Evolutionary conservation across 2,329 filamentous ascomycete genomes (phyloP).

Genomic region (Nigrograna mackinnonii): DNA sequence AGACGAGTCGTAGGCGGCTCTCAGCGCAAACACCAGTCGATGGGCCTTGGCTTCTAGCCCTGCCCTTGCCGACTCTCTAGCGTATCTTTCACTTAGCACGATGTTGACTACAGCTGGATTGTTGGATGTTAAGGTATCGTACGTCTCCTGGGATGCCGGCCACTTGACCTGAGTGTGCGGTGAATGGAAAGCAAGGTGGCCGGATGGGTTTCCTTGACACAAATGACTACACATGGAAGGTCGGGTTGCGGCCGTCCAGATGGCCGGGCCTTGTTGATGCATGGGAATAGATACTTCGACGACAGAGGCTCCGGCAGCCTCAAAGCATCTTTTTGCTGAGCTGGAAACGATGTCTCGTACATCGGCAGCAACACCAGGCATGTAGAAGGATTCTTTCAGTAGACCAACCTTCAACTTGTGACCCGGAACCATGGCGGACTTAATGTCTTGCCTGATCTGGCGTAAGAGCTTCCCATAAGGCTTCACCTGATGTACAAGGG

Average conservation of each 20-base stretch:
- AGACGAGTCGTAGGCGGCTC: conserved; percentile 52
- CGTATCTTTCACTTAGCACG: conserved; percentile 43
- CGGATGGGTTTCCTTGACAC: conserved; percentile 29
- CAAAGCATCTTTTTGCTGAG: conserved; percentile 42
- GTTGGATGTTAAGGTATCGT: conserved; percentile 45
- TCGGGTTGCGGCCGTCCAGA: conserved; percentile 51
- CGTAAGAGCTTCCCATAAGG: conserved; percentile 36
- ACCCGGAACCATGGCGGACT: conserved; percentile 34
- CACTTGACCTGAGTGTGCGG: conserved; percentile 32
- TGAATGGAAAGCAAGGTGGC: conserved; percentile 27
- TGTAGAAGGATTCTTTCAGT: conserved; percentile 48
- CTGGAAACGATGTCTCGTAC: conserved; percentile 44
- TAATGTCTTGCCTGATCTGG: conserved; percentile 25
- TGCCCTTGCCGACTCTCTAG: conserved; percentile 28
- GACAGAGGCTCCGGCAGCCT: conserved; percentile 48
- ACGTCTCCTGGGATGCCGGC: conserved; percentile 23
- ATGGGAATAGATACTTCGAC: conserved; percentile 52
- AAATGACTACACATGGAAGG: conserved; percentile 29
- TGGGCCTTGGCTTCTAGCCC: conserved; percentile 50
- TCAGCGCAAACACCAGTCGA: conserved; percentile 50
- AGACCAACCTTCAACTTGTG: conserved; percentile 51
- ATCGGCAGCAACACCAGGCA: conserved; percentile 41
- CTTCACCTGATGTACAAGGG: conserved; percentile 38
- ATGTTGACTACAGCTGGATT: conserved; percentile 53
- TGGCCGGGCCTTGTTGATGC: conserved; percentile 49